Base-by-base conservation (phyloP, 495 filamentous ascomycete species). In the Hypoxylon subgilvum region DNA sequence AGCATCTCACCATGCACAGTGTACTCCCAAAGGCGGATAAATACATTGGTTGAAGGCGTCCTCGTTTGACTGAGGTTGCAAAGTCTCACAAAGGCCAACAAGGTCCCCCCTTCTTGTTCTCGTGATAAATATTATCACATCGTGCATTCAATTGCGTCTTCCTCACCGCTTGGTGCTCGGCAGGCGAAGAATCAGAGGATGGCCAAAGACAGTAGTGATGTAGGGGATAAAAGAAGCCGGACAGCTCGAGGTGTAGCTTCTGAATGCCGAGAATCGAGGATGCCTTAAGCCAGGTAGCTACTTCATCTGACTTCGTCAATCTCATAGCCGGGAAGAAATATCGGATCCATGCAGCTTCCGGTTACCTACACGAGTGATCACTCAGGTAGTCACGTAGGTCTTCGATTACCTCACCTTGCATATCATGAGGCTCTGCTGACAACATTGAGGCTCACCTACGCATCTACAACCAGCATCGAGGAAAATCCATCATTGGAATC, bases 391-490 rank as follows among this genome's bases (percentile, higher is more conserved):
- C 18, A 1, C 4, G 23, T 23, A 39, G 32, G 39, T 38, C 14
- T 4, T 28, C 9, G 9, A 19, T 18, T 51, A n/a, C n/a, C n/a
- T n/a, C n/a, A n/a, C n/a, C n/a, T n/a, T n/a, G n/a, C n/a, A 61
- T 56, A 46, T 52, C 25, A 56, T 62, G 59, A 23, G 52, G 52
- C 41, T 62, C 31, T 41, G 30, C 12, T 18, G 18, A 56, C 23
- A 8, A 34, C 12, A 14, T 41, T 36, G 19, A 10, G 2, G 8
- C 18, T 35, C 27, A 39, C 21, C 28, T 10, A 35, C 12, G 17
- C 34, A 47, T 17, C 3, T 9, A 21, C 31, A 16, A 46, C 50
- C 41, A 2, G 3, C 13, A 22, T 23, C 5, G 34, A 50, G 1
- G 13, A 6, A 45, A 41, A 14, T 14, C 39, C 12, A 32, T 13